Evolutionary conservation across 345 rosid genomes (phyloP), one percentile per base, ranked within the genome.

Genomic region (Gossypium australe): DNA sequence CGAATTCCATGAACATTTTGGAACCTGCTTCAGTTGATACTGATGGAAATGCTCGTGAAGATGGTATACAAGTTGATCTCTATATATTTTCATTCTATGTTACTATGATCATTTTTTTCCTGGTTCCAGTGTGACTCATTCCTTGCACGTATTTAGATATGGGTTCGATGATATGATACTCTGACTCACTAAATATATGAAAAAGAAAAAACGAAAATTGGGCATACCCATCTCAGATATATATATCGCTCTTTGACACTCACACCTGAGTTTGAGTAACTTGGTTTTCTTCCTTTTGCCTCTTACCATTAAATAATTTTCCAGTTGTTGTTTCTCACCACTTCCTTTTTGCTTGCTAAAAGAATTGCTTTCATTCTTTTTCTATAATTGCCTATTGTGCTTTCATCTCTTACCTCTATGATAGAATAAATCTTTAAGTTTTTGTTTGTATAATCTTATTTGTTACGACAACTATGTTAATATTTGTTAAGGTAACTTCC

Each of bases 1-100:
- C 97, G 43, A 95, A 95, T 75, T 89, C 99, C 0, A 95, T 95
- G 99, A 78, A 88, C 72, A 95, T 95, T 80, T 86, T 95, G 77
- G 99, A 95, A 80, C 99, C 97, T 45, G 92, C 93, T 80, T 85
- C 92, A 0, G 76, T 87, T 13, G 96, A 90, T 83, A 70, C 86
- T 51, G 76, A 81, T 68, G 98, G 99, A 77, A 85, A 87, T 71
- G 84, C 77, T 16, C 91, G 94, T 41, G 94, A 95, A 89, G 98
- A 95, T 85, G 98, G 98, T 90, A 86, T 5, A 17, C 43, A 4
- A 58, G 48, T 77, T 70, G 12, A 65, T 22, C 77, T 47, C 22
- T 20, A 6, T 38, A 53, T 43, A 22, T 64, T 72, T 11, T 13
- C 7, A 34, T 34, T 34, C 3, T 48, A 48, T 3, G 52, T 10